A percentile compares a stretch with the other conserved stretches of the same genome.
Conservation (phyloP, 768 basidiomycete species). For the Dentipellis sp. region DNA sequence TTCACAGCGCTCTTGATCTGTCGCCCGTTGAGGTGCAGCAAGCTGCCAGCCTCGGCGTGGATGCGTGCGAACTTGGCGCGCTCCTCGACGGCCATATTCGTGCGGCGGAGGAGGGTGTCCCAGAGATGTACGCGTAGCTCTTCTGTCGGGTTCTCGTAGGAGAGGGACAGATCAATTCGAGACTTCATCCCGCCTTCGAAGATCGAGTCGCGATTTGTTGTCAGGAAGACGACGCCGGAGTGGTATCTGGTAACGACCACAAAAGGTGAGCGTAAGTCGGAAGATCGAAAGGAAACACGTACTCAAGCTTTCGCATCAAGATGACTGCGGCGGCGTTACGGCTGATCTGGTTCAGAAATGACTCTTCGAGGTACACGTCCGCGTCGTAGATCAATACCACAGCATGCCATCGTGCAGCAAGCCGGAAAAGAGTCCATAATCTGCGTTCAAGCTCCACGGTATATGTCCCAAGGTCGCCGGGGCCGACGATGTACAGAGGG, state of each 20-base stretch:
- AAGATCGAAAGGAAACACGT: background rate
- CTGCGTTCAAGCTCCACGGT: constrained; percentile 8
- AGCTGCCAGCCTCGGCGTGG: constrained; percentile 7
- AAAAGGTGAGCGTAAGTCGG: too few species aligned
- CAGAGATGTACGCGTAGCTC: constrained; percentile 13
- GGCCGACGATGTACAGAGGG: constrained; percentile 15
- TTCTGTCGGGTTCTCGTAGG: constrained; percentile 11
- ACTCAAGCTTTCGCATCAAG: constrained; percentile 14
- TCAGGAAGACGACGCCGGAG: constrained; percentile 27
- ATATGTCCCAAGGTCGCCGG: constrained; percentile 15
- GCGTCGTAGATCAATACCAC: constrained; percentile 19
- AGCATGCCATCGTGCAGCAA: constrained; percentile 16
- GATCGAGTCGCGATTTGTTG: constrained; percentile 23
- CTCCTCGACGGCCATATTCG: constrained; percentile 1
- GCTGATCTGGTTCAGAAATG: constrained; percentile 10
- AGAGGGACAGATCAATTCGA: constrained; percentile 12
- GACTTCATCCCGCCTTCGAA: constrained; percentile 25
- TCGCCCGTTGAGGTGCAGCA: constrained; percentile 13
- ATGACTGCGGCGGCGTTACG: constrained; percentile 17
- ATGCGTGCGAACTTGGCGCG: background rate
- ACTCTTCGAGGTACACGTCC: constrained; percentile 18
- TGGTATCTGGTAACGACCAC: constrained; percentile 4
- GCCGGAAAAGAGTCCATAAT: constrained; percentile 10
- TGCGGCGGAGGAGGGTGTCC: constrained; percentile 13
- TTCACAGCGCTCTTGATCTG: constrained; percentile 19